Percentiles rank a stretch among this genome's conserved stretches.
Conservation (phyloP, 805 yeast genomes). For the Schizosaccharomyces octosporus region DNA sequence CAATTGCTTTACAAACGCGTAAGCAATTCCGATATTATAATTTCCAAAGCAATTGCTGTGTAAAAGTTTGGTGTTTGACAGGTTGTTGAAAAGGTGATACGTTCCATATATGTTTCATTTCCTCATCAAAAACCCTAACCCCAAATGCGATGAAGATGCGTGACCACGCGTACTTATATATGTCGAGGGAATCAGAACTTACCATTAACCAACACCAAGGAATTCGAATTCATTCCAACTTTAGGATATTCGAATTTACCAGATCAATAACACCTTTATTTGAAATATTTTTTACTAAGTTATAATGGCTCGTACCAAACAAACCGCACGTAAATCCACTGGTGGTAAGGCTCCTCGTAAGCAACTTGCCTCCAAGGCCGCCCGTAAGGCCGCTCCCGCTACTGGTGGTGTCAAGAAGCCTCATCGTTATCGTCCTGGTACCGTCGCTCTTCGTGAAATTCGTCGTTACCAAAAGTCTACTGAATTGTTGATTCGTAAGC, state of each 20-base stretch:
- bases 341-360: conserved; percentile 89
- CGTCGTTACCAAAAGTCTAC: conserved; percentile 94
- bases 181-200: background rate
- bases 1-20: too few species aligned
- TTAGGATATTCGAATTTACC: background rate
- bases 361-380: conserved; percentile 75
- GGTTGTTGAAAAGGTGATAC: background rate
- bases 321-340: conserved; percentile 72
- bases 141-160: background rate
- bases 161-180: background rate
- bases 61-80: too few species aligned
- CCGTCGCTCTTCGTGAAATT: conserved; percentile 87
- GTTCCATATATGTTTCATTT: background rate
- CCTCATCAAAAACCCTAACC: background rate
- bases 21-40: too few species aligned
- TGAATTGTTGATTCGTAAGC: conserved; percentile 79
- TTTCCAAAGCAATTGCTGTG: too few species aligned
- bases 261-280: background rate
- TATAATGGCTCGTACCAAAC: conserved; percentile 54
- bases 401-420: conserved; percentile 87
- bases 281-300: background rate
- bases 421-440: conserved; percentile 87
- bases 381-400: conserved; percentile 69
- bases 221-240: too few species aligned
- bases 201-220: background rate